A percentile compares a stretch with the other conserved stretches of the same genome.
phyloP scores from a whole-genome alignment of 2,329 filamentous ascomycete genomes.

The Sarocladium brachiariae region DNA sequence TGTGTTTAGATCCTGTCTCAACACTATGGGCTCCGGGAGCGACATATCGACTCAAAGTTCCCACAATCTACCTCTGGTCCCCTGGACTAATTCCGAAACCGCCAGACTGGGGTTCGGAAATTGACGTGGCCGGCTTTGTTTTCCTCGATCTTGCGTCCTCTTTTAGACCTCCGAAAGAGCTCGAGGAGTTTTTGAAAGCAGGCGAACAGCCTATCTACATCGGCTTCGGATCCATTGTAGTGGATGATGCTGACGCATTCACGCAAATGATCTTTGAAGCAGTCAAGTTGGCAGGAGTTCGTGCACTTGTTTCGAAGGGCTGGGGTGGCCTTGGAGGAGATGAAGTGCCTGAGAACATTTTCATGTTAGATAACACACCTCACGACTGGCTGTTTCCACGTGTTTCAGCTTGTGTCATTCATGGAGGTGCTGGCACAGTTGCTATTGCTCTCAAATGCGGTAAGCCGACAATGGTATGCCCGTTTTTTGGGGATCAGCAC shows the following conservation, averaged over 20 bases:
- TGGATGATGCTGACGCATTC: constrained; percentile 63
- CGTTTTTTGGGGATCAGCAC: constrained; percentile 73
- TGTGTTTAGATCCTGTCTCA: constrained; percentile 66
- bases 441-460: constrained; percentile 67
- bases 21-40: constrained; percentile 72
- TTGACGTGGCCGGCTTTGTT: constrained; percentile 72
- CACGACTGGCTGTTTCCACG: constrained; percentile 72
- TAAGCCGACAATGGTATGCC: constrained; percentile 68
- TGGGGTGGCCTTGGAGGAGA: constrained; percentile 64
- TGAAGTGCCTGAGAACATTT: constrained; percentile 55
- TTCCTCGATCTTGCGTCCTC: constrained; percentile 63
- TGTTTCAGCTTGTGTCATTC: constrained; percentile 61
- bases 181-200: constrained; percentile 48
- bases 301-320: constrained; percentile 67
- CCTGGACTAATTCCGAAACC: constrained; percentile 61
- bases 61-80: constrained; percentile 69
- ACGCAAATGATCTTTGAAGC: constrained; percentile 67
- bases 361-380: constrained; percentile 66
- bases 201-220: constrained; percentile 59
- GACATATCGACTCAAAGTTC: constrained; percentile 65
- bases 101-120: constrained; percentile 59
- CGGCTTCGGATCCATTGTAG: constrained; percentile 69
- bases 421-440: constrained; percentile 72
- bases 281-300: constrained; percentile 56
- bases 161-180: constrained; percentile 49